These are phyloP conservation scores for Tricholoma saponaceum DNA, from an alignment of 768 basidiomycete genomes.

Conservation along the genomic window DNA sequence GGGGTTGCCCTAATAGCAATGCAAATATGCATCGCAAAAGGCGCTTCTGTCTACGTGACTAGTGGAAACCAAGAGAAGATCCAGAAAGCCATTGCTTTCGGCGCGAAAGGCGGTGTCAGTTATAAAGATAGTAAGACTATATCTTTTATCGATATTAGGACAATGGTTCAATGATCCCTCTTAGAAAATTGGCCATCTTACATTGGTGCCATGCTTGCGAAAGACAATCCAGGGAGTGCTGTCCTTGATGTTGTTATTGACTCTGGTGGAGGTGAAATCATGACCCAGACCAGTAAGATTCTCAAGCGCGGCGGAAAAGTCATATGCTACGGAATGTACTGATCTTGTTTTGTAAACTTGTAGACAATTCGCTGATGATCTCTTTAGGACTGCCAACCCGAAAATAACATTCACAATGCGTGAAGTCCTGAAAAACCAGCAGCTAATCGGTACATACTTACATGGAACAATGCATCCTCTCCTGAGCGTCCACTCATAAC, in stretches of 20 bases:
- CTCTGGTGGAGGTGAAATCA: slow-evolving; percentile 65
- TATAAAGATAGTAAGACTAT: slow-evolving; percentile 60
- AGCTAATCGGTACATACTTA: slow-evolving; percentile 56
- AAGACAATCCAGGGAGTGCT: slow-evolving; percentile 18
- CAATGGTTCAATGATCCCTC: neutral
- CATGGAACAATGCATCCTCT: neutral
- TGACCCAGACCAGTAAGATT: slow-evolving; percentile 41
- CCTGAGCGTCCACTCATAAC: neutral
- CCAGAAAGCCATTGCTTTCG: slow-evolving; percentile 55
- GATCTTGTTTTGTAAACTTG: slow-evolving; percentile 1
- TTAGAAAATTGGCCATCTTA: slow-evolving; percentile 50
- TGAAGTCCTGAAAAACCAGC: slow-evolving; percentile 70
- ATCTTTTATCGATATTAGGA: neutral
- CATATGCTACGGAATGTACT: slow-evolving; percentile 66
- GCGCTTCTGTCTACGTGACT: slow-evolving; percentile 81
- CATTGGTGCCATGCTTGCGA: slow-evolving; percentile 39
- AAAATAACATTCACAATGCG: slow-evolving; percentile 70
- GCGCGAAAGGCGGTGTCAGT: slow-evolving; percentile 73
- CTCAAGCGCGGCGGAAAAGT: slow-evolving; percentile 57
- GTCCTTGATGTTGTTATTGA: slow-evolving; percentile 63
- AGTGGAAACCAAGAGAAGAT: slow-evolving; percentile 71
- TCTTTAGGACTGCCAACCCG: slow-evolving; percentile 55
- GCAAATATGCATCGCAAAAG: slow-evolving; percentile 71
- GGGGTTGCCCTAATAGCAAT: slow-evolving; percentile 77
- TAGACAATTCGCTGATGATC: neutral